Conservation (phyloP, 129 eudicot species). For the Escallonia herrerae region DNA sequence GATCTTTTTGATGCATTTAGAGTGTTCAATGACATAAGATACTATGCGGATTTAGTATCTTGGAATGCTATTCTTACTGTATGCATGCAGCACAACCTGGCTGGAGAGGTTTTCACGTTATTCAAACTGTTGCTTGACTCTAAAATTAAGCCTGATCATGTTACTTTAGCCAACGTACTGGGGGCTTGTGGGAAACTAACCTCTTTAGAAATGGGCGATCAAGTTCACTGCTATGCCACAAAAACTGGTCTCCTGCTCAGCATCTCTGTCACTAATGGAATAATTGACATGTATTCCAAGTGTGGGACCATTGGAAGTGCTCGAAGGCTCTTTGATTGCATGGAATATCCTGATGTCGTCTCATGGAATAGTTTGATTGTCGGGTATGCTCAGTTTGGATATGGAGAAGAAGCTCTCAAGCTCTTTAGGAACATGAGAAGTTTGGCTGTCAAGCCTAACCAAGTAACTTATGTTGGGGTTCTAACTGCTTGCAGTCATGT, state of each 20-base stretch:
- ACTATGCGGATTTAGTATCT: constrained; percentile 32
- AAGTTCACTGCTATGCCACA: constrained; percentile 24
- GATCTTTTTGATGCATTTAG: constrained; percentile 19
- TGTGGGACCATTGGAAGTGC: constrained; percentile 35
- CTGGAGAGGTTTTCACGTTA: constrained; percentile 24
- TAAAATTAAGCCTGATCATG: constrained; percentile 26
- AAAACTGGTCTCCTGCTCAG: constrained; percentile 22
- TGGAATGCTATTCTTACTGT: constrained; percentile 43
- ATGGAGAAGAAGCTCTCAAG: constrained; percentile 35
- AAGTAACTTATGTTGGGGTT: constrained; percentile 39
- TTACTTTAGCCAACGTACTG: constrained; percentile 21
- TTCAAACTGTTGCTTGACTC: constrained; percentile 25
- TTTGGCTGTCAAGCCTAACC: constrained; percentile 29
- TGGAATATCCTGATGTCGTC: constrained; percentile 30
- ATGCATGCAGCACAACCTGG: constrained; percentile 24
- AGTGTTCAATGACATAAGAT: constrained; percentile 26
- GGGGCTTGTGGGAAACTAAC: constrained; percentile 36
- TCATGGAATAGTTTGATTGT: constrained; percentile 45
- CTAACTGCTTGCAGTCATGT: constrained; percentile 50
- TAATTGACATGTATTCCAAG: constrained; percentile 39
- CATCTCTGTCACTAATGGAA: constrained; percentile 27
- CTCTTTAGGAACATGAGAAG: constrained; percentile 31
- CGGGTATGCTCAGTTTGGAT: constrained; percentile 44
- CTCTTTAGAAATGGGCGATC: constrained; percentile 34
- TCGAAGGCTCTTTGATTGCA: constrained; percentile 28